Percentiles rank a stretch among this genome's conserved stretches.
Conservation (phyloP, 2,329 filamentous ascomycete species). For the Trichoderma endophyticum region DNA sequence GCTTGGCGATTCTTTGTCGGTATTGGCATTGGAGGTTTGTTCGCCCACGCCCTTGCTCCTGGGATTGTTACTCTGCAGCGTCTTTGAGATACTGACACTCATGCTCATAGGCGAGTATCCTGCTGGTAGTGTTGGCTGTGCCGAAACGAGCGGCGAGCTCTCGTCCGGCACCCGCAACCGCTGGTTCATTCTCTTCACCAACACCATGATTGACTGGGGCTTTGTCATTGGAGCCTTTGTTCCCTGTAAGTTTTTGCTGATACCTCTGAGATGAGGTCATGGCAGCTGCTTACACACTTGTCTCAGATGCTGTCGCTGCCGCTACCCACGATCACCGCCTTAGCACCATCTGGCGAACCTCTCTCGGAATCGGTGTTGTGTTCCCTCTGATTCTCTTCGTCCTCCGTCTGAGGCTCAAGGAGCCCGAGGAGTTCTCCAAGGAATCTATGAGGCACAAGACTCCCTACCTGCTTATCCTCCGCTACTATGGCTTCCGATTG, state of each 20-base stretch:
- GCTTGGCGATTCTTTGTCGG: slow-evolving; percentile 82
- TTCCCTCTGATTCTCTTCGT: slow-evolving; percentile 70
- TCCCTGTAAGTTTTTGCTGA: slow-evolving; percentile 44
- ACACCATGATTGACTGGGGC: slow-evolving; percentile 79
- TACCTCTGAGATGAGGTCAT: background rate
- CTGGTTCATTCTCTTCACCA: slow-evolving; percentile 90
- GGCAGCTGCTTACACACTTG: background rate
- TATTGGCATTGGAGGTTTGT: slow-evolving; percentile 70
- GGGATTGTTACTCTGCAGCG: no score
- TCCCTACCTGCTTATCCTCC: slow-evolving; percentile 53
- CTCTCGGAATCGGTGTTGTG: slow-evolving; percentile 73
- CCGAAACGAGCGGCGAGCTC: slow-evolving; percentile 80
- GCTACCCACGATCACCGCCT: slow-evolving; percentile 60
- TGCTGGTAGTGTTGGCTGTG: slow-evolving; percentile 77
- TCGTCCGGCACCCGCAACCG: slow-evolving; percentile 77
- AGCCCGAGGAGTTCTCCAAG: slow-evolving; percentile 73
- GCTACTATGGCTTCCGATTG: slow-evolving; percentile 73
- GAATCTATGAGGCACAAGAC: slow-evolving; percentile 64
- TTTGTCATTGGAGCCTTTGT: slow-evolving; percentile 80
- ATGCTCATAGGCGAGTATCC: slow-evolving; percentile 62
- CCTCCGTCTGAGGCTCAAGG: slow-evolving; percentile 68
- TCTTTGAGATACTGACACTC: background rate
- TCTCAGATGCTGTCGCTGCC: slow-evolving; percentile 49
- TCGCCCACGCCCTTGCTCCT: slow-evolving; percentile 9
- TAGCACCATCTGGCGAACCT: slow-evolving; percentile 76